Evolutionary conservation across 1,139 yeast species (phyloP).

Genomic region (Chernovozyma aurita): DNA sequence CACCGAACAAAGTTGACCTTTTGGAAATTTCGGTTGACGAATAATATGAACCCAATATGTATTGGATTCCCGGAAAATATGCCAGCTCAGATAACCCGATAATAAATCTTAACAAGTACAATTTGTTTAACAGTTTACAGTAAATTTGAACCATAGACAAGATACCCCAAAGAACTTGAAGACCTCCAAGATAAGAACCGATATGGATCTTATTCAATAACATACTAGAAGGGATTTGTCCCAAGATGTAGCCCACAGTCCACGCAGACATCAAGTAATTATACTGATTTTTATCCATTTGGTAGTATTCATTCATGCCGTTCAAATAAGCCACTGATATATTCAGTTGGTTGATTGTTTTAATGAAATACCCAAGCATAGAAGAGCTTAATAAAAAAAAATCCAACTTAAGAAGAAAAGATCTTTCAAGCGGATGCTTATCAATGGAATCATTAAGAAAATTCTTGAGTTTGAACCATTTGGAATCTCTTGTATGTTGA

Average conservation of each 20-base stretch:
- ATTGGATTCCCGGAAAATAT: constrained; percentile 11
- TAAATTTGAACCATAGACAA: constrained; percentile 7
- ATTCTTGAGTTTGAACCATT: constrained; percentile 3
- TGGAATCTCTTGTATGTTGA: neutral
- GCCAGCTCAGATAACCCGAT: constrained; percentile 10
- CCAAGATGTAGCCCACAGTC: constrained; percentile 9
- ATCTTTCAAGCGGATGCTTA: constrained; percentile 8
- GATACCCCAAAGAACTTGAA: constrained; percentile 8
- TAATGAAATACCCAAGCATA: constrained; percentile 8
- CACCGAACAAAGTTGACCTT: constrained; percentile 20
- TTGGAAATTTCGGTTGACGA: constrained; percentile 11
- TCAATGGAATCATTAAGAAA: constrained; percentile 7
- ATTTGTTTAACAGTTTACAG: constrained; percentile 3
- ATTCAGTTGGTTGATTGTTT: constrained; percentile 8
- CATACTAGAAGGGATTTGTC: constrained; percentile 7
- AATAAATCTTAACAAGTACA: constrained; percentile 8
- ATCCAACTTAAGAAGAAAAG: constrained; percentile 7
- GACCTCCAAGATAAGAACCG: constrained; percentile 7
- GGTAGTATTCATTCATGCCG: constrained; percentile 9
- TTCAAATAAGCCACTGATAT: constrained; percentile 7
- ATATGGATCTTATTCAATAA: constrained; percentile 3
- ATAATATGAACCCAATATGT: constrained; percentile 14
- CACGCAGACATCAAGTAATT: constrained; percentile 7
- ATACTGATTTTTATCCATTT: constrained; percentile 9
- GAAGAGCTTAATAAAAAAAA: constrained; percentile 4